phyloP scores from a whole-genome alignment of 108 stramenopile genomes.

The Fragilaria radians region DNA sequence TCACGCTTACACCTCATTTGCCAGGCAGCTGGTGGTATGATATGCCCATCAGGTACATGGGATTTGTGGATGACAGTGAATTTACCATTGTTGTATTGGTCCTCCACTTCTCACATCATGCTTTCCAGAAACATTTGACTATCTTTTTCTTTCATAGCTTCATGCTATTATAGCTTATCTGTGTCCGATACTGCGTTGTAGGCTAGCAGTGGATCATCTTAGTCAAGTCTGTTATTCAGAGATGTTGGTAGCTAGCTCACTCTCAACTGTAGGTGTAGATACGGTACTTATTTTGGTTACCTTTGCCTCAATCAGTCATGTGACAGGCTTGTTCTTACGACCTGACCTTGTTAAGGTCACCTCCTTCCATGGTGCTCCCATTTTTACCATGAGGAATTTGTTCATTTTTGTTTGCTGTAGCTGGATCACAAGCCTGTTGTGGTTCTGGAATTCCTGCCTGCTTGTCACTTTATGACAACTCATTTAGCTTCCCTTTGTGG shows the following conservation, averaged over 20 bases:
- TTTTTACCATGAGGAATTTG: not conserved
- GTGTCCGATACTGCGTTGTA: slow-evolving; percentile 4
- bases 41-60: slow-evolving; percentile 15
- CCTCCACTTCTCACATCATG: slow-evolving; percentile 9
- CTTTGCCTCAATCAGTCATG: not conserved
- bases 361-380: not conserved
- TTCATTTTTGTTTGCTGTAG: not conserved
- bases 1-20: slow-evolving; percentile 35
- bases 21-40: slow-evolving; percentile 38
- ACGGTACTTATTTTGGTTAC: not conserved
- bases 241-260: not conserved
- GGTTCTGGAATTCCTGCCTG: not conserved
- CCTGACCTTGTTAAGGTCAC: not conserved
- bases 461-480: not conserved
- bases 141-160: slow-evolving; percentile 15
- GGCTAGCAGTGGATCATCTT: slow-evolving; percentile 4
- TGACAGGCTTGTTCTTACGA: not conserved
- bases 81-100: not conserved
- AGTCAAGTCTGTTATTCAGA: not conserved
- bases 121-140: slow-evolving; percentile 9
- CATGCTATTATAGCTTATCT: slow-evolving; percentile 3
- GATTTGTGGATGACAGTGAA: slow-evolving; percentile 10
- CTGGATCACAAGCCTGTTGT: not conserved
- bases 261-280: not conserved
- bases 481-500: not conserved